Percentiles rank a stretch among this genome's conserved stretches.
These are phyloP conservation scores for Isatis lusitanica DNA, from an alignment of 441 rosid species.

Conservation along the genomic window DNA sequence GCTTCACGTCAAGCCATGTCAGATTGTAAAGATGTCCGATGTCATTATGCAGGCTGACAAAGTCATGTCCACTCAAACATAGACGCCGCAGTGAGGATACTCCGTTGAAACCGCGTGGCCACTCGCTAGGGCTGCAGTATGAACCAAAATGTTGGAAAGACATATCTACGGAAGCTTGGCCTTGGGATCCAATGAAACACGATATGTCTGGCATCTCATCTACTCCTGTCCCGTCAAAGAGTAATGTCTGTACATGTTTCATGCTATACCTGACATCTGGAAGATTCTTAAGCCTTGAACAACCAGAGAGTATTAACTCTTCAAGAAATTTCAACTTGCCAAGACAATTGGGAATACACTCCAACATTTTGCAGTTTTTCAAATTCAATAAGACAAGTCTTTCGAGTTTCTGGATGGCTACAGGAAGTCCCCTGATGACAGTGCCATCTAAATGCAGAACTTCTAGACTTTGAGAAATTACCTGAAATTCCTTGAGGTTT, in stretches of 20 bases:
- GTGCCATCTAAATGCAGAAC: conserved; percentile 15
- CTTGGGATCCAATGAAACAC: neutral
- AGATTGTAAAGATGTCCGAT: conserved; percentile 21
- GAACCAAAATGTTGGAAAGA: no score
- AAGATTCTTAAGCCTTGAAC: conserved; percentile 14
- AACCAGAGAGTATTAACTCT: conserved; percentile 28
- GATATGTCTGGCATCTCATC: conserved; percentile 10
- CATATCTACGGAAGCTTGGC: neutral
- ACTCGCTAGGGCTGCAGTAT: no score
- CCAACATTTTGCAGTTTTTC: conserved; percentile 25
- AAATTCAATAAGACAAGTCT: conserved; percentile 29
- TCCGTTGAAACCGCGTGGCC: neutral
- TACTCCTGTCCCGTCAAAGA: neutral
- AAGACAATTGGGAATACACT: conserved; percentile 14
- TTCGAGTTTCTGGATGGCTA: neutral
- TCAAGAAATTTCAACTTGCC: conserved; percentile 16
- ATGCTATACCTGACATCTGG: neutral
- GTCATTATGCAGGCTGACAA: conserved; percentile 10
- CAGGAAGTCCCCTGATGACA: neutral
- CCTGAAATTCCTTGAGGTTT: neutral
- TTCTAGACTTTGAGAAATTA: neutral
- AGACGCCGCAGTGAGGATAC: neutral
- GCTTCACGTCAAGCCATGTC: neutral
- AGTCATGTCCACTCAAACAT: conserved; percentile 5
- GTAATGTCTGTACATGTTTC: conserved; percentile 5